These are phyloP conservation scores for Straminergon stramineum DNA, from an alignment of 225 moss, liverwort and hornwort species.

Conservation along the genomic window DNA sequence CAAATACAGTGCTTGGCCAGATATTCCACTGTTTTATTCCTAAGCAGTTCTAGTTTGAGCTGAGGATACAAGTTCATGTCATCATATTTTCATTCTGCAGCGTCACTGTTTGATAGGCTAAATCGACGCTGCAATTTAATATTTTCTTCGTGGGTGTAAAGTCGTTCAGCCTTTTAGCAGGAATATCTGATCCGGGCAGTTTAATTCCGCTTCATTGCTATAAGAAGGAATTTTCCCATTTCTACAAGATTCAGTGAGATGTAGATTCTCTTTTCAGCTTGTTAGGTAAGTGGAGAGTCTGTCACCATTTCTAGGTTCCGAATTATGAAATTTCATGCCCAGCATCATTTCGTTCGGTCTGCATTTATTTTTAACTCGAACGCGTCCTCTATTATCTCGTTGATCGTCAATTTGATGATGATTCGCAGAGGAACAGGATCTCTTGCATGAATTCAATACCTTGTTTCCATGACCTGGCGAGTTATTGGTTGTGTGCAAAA, in stretches of 20 bases:
- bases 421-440: background rate
- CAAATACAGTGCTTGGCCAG: background rate
- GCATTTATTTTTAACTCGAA: background rate
- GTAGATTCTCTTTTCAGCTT: background rate
- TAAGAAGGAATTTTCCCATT: background rate
- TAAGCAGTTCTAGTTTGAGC: background rate
- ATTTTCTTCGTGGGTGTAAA: background rate
- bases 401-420: background rate
- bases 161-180: background rate
- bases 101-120: conserved; percentile 9
- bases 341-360: background rate
- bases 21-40: background rate
- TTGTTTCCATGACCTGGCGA: background rate
- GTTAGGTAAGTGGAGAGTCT: background rate
- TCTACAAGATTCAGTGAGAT: background rate
- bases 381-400: background rate
- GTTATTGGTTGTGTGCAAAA: background rate
- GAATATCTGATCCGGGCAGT: conserved; percentile 1
- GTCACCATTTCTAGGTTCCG: background rate
- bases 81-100: background rate
- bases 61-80: background rate
- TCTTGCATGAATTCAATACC: background rate
- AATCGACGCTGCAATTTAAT: background rate
- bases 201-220: background rate
- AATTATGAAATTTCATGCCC: background rate